Evolutionary conservation across 345 rosid species (phyloP), one percentile per base, ranked within the genome.

Genomic region (Eucalyptus decipiens): DNA sequence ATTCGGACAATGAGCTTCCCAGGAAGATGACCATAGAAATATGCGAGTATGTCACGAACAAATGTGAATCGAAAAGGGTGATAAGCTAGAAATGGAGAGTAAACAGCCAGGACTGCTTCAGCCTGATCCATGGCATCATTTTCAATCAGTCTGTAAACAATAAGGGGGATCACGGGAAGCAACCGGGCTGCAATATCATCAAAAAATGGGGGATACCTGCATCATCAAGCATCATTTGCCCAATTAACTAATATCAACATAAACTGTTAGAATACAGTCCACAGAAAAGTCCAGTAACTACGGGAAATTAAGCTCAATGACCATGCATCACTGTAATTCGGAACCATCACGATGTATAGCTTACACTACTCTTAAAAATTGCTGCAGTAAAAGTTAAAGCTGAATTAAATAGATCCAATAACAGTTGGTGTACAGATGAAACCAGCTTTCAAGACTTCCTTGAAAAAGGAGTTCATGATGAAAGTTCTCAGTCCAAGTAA

Each of bases 11-110:
- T 93, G 47, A 97, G 95, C 92, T 95, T 96, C 89, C 95, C 96
- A 81, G 97, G 96, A 90, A 98, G 98, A 93, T 96, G 96, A 86
- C 98, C 98, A 90, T 97, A 97, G 89, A 98, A 98, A 91, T 98
- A 98, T 56, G 99, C 98, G 45, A 98, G 99, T 90, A 95, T 96
- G 89, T 98, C 99, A 87, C 99, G 98, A 87, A 98, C 99, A 94
- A 98, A 95, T 90, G 98, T 92, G 92, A 97, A 98, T 93, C 99
- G 94, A 87, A 98, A 91, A 89, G 99, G 98, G 90, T 97, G 96
- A 86, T 94, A 96, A 43, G 96, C 96, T 80, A 98, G 93, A 93
- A 98, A 95, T 43, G 67, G 88, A 65, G 97, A 92, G 92, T 95
- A 96, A 54, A 91, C 23, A 4, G 89, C 93, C 93, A 98, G 89